These are phyloP conservation scores for Cystobasidium ongulense DNA, from an alignment of 768 basidiomycete genomes.

Conservation along the genomic window DNA sequence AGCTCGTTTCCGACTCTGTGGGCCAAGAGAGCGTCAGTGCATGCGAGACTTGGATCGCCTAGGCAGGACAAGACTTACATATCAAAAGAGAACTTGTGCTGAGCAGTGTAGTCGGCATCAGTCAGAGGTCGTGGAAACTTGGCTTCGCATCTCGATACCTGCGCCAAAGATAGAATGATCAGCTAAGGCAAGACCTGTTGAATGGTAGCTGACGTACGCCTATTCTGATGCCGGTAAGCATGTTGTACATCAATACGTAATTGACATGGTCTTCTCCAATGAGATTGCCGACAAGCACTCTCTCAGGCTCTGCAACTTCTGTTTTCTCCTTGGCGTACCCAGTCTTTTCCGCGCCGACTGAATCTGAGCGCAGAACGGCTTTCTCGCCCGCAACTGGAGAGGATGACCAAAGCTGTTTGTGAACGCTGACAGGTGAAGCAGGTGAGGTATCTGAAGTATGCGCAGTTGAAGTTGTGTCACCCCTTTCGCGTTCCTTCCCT, in stretches of 20 bases:
- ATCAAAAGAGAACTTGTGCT: slow-evolving; percentile 94
- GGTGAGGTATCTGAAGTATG: background rate
- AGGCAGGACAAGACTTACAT: slow-evolving; percentile 56
- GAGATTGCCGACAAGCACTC: slow-evolving; percentile 78
- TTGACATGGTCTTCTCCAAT: slow-evolving; percentile 99
- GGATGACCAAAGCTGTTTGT: slow-evolving; percentile 1
- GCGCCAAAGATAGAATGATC: slow-evolving; percentile 16
- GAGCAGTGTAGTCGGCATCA: slow-evolving; percentile 73
- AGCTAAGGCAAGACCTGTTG: background rate
- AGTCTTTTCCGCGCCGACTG: background rate
- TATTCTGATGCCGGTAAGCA: slow-evolving; percentile 96
- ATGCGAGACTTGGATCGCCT: background rate
- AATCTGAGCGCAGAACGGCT: background rate
- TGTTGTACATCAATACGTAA: slow-evolving; percentile 99
- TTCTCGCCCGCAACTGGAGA: slow-evolving; percentile 12
- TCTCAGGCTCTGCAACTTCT: slow-evolving; percentile 40
- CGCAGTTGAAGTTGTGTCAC: background rate
- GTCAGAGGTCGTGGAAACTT: slow-evolving; percentile 80
- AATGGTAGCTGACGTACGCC: slow-evolving; percentile 56
- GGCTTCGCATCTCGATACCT: slow-evolving; percentile 94
- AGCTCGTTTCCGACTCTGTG: slow-evolving; percentile 87
- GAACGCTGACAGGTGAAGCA: background rate
- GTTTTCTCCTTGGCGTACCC: background rate
- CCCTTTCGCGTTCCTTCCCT: slow-evolving; percentile 14
- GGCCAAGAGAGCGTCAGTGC: slow-evolving; percentile 20